Percentiles rank a stretch among this genome's conserved stretches.
Evolutionary conservation across 768 basidiomycete species (phyloP).

Genomic region (Floccularia luteovirens): DNA sequence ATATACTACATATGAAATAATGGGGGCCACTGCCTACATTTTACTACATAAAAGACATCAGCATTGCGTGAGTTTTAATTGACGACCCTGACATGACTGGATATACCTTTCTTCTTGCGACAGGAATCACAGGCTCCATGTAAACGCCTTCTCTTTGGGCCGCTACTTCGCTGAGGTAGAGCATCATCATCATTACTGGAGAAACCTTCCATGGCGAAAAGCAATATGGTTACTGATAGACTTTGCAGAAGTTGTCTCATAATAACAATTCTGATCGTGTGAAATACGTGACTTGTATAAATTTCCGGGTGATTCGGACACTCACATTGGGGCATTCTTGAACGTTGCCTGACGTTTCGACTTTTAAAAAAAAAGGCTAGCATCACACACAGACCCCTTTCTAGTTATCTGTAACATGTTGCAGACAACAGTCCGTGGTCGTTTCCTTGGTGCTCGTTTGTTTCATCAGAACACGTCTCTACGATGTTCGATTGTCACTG

Average conservation of each 20-base stretch:
- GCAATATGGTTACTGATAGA: neutral
- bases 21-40: constrained; percentile 20
- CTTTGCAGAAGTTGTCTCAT: too few species aligned
- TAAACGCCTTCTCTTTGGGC: constrained; percentile 30
- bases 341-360: too few species aligned
- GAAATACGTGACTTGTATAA: too few species aligned
- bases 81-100: neutral
- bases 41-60: constrained; percentile 17
- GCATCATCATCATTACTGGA: neutral
- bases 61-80: constrained; percentile 4
- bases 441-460: constrained; percentile 12
- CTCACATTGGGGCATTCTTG: too few species aligned
- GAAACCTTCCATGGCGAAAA: neutral
- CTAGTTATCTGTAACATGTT: too few species aligned
- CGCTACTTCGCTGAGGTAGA: constrained; percentile 3
- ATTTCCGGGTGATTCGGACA: too few species aligned
- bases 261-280: too few species aligned
- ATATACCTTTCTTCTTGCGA: constrained; percentile 32
- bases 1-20: neutral
- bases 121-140: constrained; percentile 42
- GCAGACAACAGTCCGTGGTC: too few species aligned
- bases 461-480: constrained; percentile 11
- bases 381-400: too few species aligned
- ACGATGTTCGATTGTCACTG: constrained; percentile 16
- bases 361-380: too few species aligned